Evolutionary conservation across 2,329 filamentous ascomycete species (phyloP).

Genomic region (Lachnum nothofagi): DNA sequence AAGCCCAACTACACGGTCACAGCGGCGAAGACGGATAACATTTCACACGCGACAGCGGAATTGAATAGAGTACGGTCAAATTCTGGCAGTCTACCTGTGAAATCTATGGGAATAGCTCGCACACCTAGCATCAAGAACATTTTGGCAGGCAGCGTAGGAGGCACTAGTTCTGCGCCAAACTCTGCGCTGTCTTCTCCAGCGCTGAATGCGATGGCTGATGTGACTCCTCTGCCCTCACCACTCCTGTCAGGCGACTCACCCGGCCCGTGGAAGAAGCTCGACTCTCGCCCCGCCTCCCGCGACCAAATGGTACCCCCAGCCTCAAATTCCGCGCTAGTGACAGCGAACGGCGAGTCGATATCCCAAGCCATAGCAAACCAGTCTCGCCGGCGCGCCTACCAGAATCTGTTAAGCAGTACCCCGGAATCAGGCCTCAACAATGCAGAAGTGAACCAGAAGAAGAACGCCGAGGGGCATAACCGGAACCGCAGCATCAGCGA

Average conservation of each 20-base stretch:
- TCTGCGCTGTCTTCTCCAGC: slow-evolving; percentile 69
- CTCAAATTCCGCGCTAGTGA: slow-evolving; percentile 46
- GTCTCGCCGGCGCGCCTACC: slow-evolving; percentile 54
- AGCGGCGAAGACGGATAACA: slow-evolving; percentile 21
- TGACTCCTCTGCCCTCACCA: slow-evolving; percentile 75
- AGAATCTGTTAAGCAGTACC: slow-evolving; percentile 36
- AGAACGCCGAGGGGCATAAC: slow-evolving; percentile 42
- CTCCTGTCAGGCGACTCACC: slow-evolving; percentile 61
- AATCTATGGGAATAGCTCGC: slow-evolving; percentile 43
- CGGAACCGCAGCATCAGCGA: slow-evolving; percentile 85
- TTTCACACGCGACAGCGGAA: slow-evolving; percentile 14
- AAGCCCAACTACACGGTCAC: slow-evolving; percentile 25
- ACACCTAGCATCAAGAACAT: slow-evolving; percentile 58
- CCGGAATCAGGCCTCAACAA: slow-evolving; percentile 19
- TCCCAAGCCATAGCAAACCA: slow-evolving; percentile 47
- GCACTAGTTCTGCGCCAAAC: slow-evolving; percentile 49
- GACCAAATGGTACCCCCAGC: slow-evolving; percentile 38
- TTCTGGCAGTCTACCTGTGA: slow-evolving; percentile 25
- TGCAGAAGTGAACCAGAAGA: slow-evolving; percentile 24
- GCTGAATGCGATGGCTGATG: slow-evolving; percentile 68
- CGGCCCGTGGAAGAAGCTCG: slow-evolving; percentile 58
- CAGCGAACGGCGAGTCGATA: slow-evolving; percentile 48
- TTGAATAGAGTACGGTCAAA: slow-evolving; percentile 14
- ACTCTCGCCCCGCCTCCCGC: slow-evolving; percentile 43
- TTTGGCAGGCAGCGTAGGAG: slow-evolving; percentile 45